These are phyloP conservation scores for Ophiostoma perfectum DNA, from an alignment of 2,329 filamentous ascomycete species.

Conservation along the genomic window DNA sequence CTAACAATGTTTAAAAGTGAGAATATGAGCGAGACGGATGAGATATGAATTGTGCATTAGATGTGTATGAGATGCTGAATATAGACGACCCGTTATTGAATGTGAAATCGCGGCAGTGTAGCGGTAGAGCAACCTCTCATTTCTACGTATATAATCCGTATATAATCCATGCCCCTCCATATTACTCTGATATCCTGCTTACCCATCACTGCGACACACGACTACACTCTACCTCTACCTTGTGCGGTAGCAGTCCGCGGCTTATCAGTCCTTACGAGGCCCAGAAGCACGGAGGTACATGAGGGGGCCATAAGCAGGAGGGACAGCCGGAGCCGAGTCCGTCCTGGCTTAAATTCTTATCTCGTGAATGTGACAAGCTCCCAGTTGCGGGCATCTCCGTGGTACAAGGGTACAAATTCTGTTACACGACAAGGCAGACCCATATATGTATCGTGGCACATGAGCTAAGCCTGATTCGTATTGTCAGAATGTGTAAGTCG, in stretches of 20 bases:
- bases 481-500: background rate
- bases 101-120: no score
- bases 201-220: background rate
- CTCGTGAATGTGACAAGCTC: background rate
- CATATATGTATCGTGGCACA: background rate
- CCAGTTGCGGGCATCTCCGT: background rate
- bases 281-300: background rate
- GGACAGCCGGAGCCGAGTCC: no score
- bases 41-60: no score
- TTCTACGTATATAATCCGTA: no score
- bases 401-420: background rate
- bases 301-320: no score
- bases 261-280: background rate
- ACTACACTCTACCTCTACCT: background rate
- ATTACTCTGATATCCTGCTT: background rate
- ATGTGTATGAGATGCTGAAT: no score
- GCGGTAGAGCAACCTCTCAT: no score
- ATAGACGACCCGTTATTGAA: no score
- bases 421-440: background rate
- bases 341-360: background rate
- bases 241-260: background rate
- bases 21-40: no score
- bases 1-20: no score
- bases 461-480: background rate
- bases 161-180: no score